Base-by-base conservation (phyloP, 345 rosid species). In the Conringia planisiliqua region DNA sequence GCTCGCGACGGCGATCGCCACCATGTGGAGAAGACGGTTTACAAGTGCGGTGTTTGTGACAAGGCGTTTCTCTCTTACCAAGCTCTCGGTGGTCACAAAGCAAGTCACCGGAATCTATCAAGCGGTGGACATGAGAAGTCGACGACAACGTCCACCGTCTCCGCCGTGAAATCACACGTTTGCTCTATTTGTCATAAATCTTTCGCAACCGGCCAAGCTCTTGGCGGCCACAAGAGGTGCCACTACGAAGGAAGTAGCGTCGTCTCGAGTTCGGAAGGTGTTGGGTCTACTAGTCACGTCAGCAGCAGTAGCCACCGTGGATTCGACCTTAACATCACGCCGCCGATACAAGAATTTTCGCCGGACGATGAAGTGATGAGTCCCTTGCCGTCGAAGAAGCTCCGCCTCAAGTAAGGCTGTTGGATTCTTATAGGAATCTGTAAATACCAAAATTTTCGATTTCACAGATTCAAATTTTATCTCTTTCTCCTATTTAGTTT, bases 211-310 rank as follows among this genome's bases (percentile, higher is more conserved):
- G 97, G 97, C 16, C 97, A 93, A 81, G 98, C 98, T 58, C 74
- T 93, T 18, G 97, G 97, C 3, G 98, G 98, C 0, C 98, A 93
- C 79, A 93, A 93, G 71, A 84, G 98, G 20, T 81, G 98, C 60
- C 97, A 91, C 83, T 90, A 92, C 47, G 98, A 90, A 76, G 93
- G 91, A 35, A 51, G 17, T 73, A 42, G 79, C 56, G 79, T 62
- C 35, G 76, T 77, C 44, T 78, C 82, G 13, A 62, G 69, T 1
- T 83, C 84, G 2, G 86, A 79, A 68, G 86, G 85, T 18, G 79
- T 81, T 66, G 86, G 86, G 5, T 84, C 91, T 59, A 81, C 81
- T 35, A 80, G 66, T 70, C 69, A 80, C 75, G 78, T 61, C 62
- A 79, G 83, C 81, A 82, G 62, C 40, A 80, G 57, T 76, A 80